Evolutionary conservation across 2,329 filamentous ascomycete genomes (phyloP), one percentile per base, ranked within the genome.

Genomic region (Colletotrichum liaoningense): DNA sequence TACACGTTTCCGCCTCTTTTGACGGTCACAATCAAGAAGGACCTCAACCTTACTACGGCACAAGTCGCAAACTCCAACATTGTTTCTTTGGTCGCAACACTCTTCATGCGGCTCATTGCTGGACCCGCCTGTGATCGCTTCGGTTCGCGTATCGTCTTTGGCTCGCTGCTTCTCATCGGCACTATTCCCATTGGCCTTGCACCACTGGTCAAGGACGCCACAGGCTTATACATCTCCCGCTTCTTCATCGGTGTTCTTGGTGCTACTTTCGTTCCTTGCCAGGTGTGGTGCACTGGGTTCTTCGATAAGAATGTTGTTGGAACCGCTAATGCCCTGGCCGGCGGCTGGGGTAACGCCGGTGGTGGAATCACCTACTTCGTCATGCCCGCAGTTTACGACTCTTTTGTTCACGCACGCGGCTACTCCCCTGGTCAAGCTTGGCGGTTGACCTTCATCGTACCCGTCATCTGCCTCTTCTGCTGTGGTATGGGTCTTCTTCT

Each of bases 281-380:
- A 97, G 80, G 95, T 97, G 7, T 98, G 95, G 94, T 94, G 93
- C 11, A 98, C 95, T 0, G 94, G 93, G 0, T 98, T 97, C 86
- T 98, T 95, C 81, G 95, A 98, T 84, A 97, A 95, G 85, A 97
- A 95, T 78, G 88, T 98, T 30, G 93, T 98, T 22, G 95, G 95
- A 60, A 95, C 94, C 6, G 94, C 95, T 74, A 98, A 98, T 80
- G 93, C 94, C 3, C 84, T 98, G 22, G 93, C 95, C 1, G 95
- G 92, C 55, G 95, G 95, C 16, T 93, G 94, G 85, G 95, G 95
- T 64, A 98, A 97, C 78, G 90, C 94, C 30, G 95, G 95, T 72
- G 95, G 95, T 75, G 95, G 95, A 69, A 93, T 97, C 76, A 97
- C 95, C 2, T 97, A 97, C 85, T 97, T 97, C 81, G 90, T 96